Percentiles rank a stretch among this genome's conserved stretches.
These are phyloP conservation scores for Cardamine resedifolia DNA, from an alignment of 345 rosid species.

Conservation along the genomic window DNA sequence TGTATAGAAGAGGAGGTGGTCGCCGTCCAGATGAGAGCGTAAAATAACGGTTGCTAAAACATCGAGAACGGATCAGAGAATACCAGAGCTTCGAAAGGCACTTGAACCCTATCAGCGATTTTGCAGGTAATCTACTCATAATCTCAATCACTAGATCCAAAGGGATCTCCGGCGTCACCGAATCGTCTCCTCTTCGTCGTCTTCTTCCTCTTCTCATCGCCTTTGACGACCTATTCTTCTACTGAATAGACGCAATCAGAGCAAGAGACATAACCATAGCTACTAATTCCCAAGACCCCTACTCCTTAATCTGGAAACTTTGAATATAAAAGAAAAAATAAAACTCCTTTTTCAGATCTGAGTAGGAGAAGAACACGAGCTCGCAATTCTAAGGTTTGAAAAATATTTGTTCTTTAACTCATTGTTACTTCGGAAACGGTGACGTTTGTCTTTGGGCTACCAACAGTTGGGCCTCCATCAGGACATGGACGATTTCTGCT, in stretches of 20 bases:
- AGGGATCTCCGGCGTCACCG: not conserved
- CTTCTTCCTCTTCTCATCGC: not conserved
- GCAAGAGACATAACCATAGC: too few relatives aligned
- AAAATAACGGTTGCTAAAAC: not conserved
- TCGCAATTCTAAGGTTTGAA: too few relatives aligned
- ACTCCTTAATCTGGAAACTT: too few relatives aligned
- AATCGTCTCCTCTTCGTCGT: not conserved
- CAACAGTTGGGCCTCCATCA: too few relatives aligned
- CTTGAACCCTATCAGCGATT: constrained; percentile 6
- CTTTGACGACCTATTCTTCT: not conserved
- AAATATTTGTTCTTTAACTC: too few relatives aligned
- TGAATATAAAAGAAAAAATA: too few relatives aligned
- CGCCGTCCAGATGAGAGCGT: not conserved
- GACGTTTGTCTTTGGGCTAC: too few relatives aligned
- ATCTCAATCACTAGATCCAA: not conserved
- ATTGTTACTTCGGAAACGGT: too few relatives aligned
- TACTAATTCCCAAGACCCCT: too few relatives aligned
- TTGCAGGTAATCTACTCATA: not conserved
- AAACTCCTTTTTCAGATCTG: too few relatives aligned
- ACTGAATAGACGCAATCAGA: not conserved
- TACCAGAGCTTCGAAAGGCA: constrained; percentile 6
- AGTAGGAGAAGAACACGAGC: too few relatives aligned
- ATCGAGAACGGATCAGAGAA: not conserved
- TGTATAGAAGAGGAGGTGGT: constrained; percentile 9
- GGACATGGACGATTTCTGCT: too few relatives aligned